Conservation (phyloP, 2,329 filamentous ascomycete species). For the Monosporascus sp. region DNA sequence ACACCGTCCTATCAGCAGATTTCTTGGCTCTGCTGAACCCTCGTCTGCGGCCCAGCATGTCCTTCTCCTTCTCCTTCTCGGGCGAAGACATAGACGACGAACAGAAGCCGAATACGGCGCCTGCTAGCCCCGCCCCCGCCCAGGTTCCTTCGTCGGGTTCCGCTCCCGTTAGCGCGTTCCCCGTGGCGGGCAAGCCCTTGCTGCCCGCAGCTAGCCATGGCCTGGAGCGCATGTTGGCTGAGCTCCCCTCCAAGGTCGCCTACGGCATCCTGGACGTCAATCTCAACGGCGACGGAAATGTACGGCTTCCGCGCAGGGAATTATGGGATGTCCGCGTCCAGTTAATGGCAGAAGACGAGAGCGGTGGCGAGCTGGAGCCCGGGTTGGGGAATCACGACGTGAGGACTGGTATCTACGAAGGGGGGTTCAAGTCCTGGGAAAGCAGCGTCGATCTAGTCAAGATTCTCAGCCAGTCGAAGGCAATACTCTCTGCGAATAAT, state of each 20-base stretch:
- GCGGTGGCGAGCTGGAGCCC: constrained; percentile 31
- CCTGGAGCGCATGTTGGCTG: constrained; percentile 45
- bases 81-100: constrained; percentile 60
- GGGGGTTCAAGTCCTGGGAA: constrained; percentile 87
- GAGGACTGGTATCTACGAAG: constrained; percentile 77
- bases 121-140: constrained; percentile 9
- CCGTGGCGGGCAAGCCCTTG: constrained; percentile 55
- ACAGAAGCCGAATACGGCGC: constrained; percentile 25
- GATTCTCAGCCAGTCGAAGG: constrained; percentile 45
- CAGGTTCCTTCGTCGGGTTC: constrained; percentile 14
- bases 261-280: constrained; percentile 58
- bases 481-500: constrained; percentile 26
- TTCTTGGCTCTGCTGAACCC: not conserved
- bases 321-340: constrained; percentile 78
- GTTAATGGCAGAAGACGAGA: constrained; percentile 68
- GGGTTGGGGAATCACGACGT: constrained; percentile 67
- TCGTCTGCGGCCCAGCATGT: constrained; percentile 21
- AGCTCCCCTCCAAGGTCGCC: constrained; percentile 68
- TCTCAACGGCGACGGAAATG: constrained; percentile 48
- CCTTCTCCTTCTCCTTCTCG: constrained; percentile 57
- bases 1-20: not conserved
- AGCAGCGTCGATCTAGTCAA: constrained; percentile 76
- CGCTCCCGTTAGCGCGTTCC: constrained; percentile 47
- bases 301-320: constrained; percentile 65
- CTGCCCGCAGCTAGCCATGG: constrained; percentile 49